Evolutionary conservation across 305 asterid species (phyloP).

Genomic region (Fraxinus angustifolia): DNA sequence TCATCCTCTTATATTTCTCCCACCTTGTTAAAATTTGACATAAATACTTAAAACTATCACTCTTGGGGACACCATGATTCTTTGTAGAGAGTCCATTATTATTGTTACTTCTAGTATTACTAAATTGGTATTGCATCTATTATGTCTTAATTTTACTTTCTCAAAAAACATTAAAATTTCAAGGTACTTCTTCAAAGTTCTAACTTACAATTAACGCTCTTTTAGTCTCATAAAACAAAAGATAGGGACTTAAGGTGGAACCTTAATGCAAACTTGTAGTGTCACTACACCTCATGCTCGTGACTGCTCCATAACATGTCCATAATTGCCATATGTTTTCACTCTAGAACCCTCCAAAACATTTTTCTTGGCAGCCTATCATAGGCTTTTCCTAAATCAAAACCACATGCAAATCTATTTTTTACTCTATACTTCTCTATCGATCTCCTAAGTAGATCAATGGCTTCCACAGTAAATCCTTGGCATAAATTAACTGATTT

Average conservation of each 20-base stretch:
- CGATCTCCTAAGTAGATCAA: not conserved
- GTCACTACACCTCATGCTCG: not conserved
- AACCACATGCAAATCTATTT: not conserved
- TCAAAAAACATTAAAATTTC: not conserved
- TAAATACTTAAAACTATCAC: not conserved
- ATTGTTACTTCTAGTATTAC: not conserved
- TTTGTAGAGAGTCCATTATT: not conserved
- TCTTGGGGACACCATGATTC: not conserved
- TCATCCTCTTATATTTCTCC: not conserved
- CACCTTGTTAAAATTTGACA: not conserved
- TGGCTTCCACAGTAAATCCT: not conserved
- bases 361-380: not conserved
- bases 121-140: not conserved
- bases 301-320: not conserved
- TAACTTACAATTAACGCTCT: not conserved
- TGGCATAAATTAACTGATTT: not conserved
- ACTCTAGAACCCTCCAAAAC: not conserved
- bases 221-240: not conserved
- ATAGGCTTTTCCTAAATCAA: not conserved
- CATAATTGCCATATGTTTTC: not conserved
- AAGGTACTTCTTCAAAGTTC: not conserved
- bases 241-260: not conserved
- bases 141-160: not conserved
- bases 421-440: not conserved
- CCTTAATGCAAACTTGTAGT: not conserved